phyloP scores from a whole-genome alignment of 1,139 yeast genomes.

The Tardiomyces digboiensis region DNA sequence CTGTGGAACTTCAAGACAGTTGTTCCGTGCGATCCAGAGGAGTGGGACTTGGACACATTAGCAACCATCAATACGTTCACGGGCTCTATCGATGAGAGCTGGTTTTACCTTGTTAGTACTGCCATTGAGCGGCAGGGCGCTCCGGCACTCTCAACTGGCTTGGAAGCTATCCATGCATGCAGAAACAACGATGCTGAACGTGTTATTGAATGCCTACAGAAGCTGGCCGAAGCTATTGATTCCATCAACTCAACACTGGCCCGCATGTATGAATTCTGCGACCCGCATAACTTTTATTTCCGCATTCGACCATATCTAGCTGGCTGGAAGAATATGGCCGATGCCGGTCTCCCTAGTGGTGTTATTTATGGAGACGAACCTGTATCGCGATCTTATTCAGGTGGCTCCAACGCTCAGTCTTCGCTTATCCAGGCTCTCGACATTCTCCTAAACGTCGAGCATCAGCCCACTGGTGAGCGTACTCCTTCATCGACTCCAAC shows the following conservation, averaged over 20 bases:
- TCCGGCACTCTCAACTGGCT: constrained; percentile 46
- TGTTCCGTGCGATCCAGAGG: constrained; percentile 36
- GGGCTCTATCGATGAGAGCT: constrained; percentile 83
- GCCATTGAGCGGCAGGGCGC: constrained; percentile 82
- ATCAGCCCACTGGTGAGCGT: constrained; percentile 65
- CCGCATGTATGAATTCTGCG: constrained; percentile 91
- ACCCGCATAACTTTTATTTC: constrained; percentile 84
- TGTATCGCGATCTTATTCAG: constrained; percentile 54
- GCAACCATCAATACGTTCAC: constrained; percentile 82
- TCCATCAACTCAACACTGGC: constrained; percentile 62
- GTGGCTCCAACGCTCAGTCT: constrained; percentile 93
- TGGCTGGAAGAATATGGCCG: constrained; percentile 92
- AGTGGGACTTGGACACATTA: constrained; percentile 49
- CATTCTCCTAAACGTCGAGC: constrained; percentile 64
- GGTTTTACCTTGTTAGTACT: constrained; percentile 89
- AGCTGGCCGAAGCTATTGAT: constrained; percentile 69
- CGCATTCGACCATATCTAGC: constrained; percentile 85
- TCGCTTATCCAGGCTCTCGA: constrained; percentile 85
- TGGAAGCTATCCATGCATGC: constrained; percentile 52
- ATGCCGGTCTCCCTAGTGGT: constrained; percentile 75
- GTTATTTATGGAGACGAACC: constrained; percentile 63
- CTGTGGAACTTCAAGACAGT: constrained; percentile 79
- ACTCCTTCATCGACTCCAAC: constrained; percentile 4
- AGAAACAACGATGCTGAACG: constrained; percentile 31
- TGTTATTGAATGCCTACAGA: constrained; percentile 43